These are phyloP conservation scores for Alternaria novae-zelandiae DNA, from an alignment of 2,329 filamentous ascomycete genomes.

Conservation along the genomic window DNA sequence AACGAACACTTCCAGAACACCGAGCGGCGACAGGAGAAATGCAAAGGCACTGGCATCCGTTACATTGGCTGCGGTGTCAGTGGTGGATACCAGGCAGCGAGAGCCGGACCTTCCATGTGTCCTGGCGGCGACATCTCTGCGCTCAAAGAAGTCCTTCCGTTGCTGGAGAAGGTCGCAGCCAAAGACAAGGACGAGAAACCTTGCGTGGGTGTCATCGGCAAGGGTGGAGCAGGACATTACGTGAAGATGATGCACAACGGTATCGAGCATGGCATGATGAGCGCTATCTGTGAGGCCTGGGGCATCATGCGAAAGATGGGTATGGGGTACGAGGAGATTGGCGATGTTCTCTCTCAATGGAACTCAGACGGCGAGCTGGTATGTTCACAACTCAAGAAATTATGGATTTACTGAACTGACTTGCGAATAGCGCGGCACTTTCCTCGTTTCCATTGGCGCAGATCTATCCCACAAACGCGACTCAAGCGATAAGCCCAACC, in stretches of 20 bases:
- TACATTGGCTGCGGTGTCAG: slow-evolving; percentile 74
- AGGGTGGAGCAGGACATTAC: slow-evolving; percentile 71
- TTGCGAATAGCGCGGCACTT: slow-evolving; percentile 57
- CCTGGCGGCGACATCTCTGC: slow-evolving; percentile 66
- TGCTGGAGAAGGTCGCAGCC: slow-evolving; percentile 67
- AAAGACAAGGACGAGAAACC: slow-evolving; percentile 65
- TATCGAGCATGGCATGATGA: slow-evolving; percentile 76
- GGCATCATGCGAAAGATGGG: slow-evolving; percentile 65
- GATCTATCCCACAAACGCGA: slow-evolving; percentile 65
- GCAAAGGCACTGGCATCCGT: slow-evolving; percentile 63
- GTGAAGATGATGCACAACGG: slow-evolving; percentile 81
- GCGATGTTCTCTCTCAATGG: slow-evolving; percentile 66
- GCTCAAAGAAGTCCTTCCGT: slow-evolving; percentile 65
- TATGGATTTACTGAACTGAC: neutral
- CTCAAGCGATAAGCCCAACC: slow-evolving; percentile 7
- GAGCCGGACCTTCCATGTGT: slow-evolving; percentile 70
- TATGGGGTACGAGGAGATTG: slow-evolving; percentile 66
- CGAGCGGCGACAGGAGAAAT: slow-evolving; percentile 65
- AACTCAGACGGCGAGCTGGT: slow-evolving; percentile 64
- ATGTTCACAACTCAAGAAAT: slow-evolving; percentile 9
- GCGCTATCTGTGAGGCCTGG: slow-evolving; percentile 69
- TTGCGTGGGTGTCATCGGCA: slow-evolving; percentile 67
- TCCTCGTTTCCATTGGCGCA: slow-evolving; percentile 67
- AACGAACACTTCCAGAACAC: slow-evolving; percentile 73
- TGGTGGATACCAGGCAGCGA: slow-evolving; percentile 72